Conservation (phyloP, 768 basidiomycete genomes). For the Podaxis mareebaensis region DNA sequence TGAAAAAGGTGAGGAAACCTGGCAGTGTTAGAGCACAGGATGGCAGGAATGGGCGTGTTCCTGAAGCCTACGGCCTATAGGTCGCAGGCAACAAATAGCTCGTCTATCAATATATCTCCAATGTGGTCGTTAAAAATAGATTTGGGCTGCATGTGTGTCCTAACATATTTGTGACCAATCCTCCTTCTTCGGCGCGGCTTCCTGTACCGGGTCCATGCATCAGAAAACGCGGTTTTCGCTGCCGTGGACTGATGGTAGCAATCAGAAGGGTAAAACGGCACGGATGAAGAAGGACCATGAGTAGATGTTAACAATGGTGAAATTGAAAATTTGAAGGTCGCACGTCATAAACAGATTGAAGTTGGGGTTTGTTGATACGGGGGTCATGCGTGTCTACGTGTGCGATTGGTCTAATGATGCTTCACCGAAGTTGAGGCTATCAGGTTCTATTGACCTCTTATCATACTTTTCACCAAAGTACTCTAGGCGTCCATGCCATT, state of each 20-base stretch:
- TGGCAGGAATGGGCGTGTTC: conserved; percentile 1
- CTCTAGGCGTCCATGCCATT: neutral
- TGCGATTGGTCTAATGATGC: neutral
- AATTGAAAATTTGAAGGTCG: neutral
- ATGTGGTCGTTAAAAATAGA: neutral
- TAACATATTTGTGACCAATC: conserved; percentile 6
- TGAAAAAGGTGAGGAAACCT: conserved; percentile 7
- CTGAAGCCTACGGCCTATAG: neutral
- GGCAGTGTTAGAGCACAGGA: neutral
- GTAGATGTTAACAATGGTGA: neutral
- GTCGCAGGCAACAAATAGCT: neutral
- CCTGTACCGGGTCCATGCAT: neutral
- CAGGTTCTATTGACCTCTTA: neutral
- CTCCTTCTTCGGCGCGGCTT: conserved; percentile 3
- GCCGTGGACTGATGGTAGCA: neutral
- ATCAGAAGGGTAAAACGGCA: neutral
- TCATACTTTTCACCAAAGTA: neutral
- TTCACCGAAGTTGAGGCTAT: neutral
- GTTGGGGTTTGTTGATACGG: neutral
- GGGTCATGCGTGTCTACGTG: neutral
- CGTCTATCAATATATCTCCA: neutral
- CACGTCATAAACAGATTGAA: neutral
- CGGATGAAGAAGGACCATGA: neutral
- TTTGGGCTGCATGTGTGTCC: neutral
- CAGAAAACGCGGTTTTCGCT: neutral